Percentiles rank a stretch among this genome's conserved stretches.
Evolutionary conservation across 2,329 filamentous ascomycete genomes (phyloP).

Genomic region (Rasamsonia emersonii): DNA sequence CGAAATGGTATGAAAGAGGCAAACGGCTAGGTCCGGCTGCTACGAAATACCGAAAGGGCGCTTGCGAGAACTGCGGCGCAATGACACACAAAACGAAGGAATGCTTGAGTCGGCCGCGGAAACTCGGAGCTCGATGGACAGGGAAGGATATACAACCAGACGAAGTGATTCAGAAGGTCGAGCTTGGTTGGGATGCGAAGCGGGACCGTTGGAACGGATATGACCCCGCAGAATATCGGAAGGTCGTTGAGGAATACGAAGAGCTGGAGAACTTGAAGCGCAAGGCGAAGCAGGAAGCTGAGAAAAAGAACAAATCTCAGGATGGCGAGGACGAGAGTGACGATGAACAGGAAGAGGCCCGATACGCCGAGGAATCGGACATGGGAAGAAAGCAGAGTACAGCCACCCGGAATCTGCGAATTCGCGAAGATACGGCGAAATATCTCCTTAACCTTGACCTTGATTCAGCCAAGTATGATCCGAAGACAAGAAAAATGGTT

Average conservation of each 20-base stretch:
- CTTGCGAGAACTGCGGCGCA: slow-evolving; percentile 95
- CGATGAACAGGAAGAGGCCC: slow-evolving; percentile 40
- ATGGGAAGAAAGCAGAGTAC: slow-evolving; percentile 93
- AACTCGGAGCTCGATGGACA: slow-evolving; percentile 83
- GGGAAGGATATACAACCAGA: slow-evolving; percentile 91
- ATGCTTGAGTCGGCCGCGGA: slow-evolving; percentile 79
- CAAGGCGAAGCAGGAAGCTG: slow-evolving; percentile 42
- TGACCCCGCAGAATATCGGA: slow-evolving; percentile 74
- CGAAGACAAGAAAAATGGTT: slow-evolving; percentile 86
- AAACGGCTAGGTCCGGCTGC: slow-evolving; percentile 76
- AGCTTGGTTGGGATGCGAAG: slow-evolving; percentile 93
- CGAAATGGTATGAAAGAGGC: slow-evolving; percentile 89
- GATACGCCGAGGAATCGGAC: slow-evolving; percentile 88
- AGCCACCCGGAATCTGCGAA: slow-evolving; percentile 77
- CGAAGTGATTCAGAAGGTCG: slow-evolving; percentile 74
- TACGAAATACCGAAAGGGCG: slow-evolving; percentile 95
- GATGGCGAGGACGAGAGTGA: slow-evolving; percentile 51
- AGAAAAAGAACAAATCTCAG: slow-evolving; percentile 39
- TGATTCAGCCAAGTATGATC: slow-evolving; percentile 95
- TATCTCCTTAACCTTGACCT: slow-evolving; percentile 91
- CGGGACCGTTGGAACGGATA: slow-evolving; percentile 98
- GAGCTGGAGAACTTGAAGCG: slow-evolving; percentile 69
- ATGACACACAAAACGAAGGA: slow-evolving; percentile 96
- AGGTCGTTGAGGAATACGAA: slow-evolving; percentile 83
- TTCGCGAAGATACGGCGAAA: slow-evolving; percentile 95